phyloP scores from a whole-genome alignment of 257 asterid genomes.

The Solanum pinnatisectum region DNA sequence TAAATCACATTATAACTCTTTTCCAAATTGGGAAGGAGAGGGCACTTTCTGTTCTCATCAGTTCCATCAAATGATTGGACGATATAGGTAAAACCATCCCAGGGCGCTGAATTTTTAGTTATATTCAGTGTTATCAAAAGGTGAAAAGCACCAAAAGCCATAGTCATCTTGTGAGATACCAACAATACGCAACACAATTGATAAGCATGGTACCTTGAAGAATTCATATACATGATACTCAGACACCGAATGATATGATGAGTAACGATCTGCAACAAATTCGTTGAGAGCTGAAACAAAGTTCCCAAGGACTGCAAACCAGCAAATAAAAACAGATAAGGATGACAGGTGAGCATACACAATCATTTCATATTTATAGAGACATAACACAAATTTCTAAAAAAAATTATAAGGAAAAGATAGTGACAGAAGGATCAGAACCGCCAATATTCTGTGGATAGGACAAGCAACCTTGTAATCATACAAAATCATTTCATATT shows the following conservation, averaged over 20 bases:
- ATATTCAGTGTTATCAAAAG: not conserved
- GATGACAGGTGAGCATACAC: not conserved
- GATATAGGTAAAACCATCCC: not conserved
- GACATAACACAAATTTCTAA: not conserved
- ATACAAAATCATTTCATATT: not conserved
- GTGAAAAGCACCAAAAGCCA: not conserved
- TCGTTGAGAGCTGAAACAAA: slow-evolving; percentile 82
- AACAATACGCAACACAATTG: not conserved
- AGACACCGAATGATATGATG: slow-evolving; percentile 50
- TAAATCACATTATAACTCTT: not conserved
- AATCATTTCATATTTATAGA: not conserved
- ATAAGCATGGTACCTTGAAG: slow-evolving; percentile 53
- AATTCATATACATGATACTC: slow-evolving; percentile 92
- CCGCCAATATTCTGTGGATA: not conserved
- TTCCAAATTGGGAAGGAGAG: not conserved
- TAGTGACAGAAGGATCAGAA: not conserved
- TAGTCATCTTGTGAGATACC: not conserved
- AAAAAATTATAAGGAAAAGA: not conserved
- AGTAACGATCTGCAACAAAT: slow-evolving; percentile 76
- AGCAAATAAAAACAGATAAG: not conserved
- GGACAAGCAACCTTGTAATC: not conserved
- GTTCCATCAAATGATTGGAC: not conserved
- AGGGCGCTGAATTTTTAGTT: not conserved
- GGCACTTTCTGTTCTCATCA: not conserved
- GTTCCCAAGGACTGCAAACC: slow-evolving; percentile 86